A percentile compares a stretch with the other conserved stretches of the same genome.
Evolutionary conservation across 768 basidiomycete genomes (phyloP).

Genomic region (Mycena sanguinolenta): DNA sequence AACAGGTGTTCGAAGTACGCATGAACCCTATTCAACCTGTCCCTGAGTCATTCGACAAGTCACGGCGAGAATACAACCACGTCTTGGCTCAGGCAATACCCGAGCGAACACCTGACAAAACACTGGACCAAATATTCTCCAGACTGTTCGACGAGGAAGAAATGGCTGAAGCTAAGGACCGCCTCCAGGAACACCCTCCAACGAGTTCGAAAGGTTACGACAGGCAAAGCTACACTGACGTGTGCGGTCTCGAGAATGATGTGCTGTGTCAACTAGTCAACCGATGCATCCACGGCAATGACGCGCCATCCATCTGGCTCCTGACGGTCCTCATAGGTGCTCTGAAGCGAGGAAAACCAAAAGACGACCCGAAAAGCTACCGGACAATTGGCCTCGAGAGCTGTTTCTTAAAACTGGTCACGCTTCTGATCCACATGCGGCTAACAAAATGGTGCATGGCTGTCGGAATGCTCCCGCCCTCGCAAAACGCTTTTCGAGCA

Average conservation of each 20-base stretch:
- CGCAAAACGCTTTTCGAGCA: neutral
- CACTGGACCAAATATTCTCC: too few species aligned
- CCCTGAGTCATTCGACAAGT: too few species aligned
- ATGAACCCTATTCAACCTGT: too few species aligned
- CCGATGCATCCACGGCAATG: neutral
- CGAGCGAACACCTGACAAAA: too few species aligned
- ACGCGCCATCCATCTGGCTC: neutral
- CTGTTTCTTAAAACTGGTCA: neutral
- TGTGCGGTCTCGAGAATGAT: neutral
- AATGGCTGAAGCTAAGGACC: neutral
- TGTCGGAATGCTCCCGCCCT: neutral
- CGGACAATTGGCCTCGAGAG: neutral
- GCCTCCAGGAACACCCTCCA: neutral
- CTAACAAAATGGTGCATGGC: neutral
- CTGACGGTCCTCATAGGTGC: neutral
- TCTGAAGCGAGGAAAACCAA: neutral
- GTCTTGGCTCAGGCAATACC: too few species aligned
- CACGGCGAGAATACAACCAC: too few species aligned
- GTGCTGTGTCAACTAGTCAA: slow-evolving; percentile 3
- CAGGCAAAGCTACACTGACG: neutral
- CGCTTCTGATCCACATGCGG: neutral
- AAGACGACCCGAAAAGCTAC: neutral
- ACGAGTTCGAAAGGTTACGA: slow-evolving; percentile 1
- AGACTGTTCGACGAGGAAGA: too few species aligned
- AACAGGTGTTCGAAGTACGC: too few species aligned